phyloP scores from a whole-genome alignment of 1,139 yeast genomes.

The Yamadazyma kanchanaburiensis region DNA sequence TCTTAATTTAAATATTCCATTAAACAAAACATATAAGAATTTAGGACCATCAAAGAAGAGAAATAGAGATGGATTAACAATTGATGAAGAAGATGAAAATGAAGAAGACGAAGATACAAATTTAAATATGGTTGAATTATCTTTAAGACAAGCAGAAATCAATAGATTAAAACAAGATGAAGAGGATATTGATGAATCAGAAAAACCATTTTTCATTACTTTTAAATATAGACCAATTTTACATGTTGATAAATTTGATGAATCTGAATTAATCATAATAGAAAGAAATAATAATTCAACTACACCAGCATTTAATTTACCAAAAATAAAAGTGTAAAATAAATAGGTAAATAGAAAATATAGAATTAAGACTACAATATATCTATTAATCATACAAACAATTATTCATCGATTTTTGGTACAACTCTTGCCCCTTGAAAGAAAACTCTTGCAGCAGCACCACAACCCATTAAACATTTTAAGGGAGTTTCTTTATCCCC shows the following conservation, averaged over 20 bases:
- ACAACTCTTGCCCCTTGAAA: constrained; percentile 64
- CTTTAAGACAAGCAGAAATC: constrained; percentile 31
- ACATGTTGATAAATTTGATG: constrained; percentile 51
- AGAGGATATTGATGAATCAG: constrained; percentile 19
- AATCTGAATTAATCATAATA: constrained; percentile 62
- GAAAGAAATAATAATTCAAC: constrained; percentile 68
- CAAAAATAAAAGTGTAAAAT: constrained; percentile 54
- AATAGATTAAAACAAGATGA: constrained; percentile 28
- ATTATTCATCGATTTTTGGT: constrained; percentile 30
- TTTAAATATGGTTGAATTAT: constrained; percentile 27
- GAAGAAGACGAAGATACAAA: constrained; percentile 26
- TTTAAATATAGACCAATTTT: constrained; percentile 75
- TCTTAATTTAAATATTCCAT: constrained; percentile 57
- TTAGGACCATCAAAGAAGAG: constrained; percentile 45
- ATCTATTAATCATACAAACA: constrained; percentile 1
- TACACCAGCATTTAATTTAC: constrained; percentile 74
- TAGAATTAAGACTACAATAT: constrained; percentile 1
- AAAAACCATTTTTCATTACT: constrained; percentile 68
- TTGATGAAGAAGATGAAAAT: constrained; percentile 32
- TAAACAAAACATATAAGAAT: constrained; percentile 26
- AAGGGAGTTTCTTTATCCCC: constrained; percentile 34
- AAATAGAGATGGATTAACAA: constrained; percentile 59
- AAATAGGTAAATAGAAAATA: constrained; percentile 1
- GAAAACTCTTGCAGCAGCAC: constrained; percentile 66
- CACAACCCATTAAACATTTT: constrained; percentile 63